Conservation (phyloP, 495 filamentous ascomycete species). For the Hyaloscypha finlandica region DNA sequence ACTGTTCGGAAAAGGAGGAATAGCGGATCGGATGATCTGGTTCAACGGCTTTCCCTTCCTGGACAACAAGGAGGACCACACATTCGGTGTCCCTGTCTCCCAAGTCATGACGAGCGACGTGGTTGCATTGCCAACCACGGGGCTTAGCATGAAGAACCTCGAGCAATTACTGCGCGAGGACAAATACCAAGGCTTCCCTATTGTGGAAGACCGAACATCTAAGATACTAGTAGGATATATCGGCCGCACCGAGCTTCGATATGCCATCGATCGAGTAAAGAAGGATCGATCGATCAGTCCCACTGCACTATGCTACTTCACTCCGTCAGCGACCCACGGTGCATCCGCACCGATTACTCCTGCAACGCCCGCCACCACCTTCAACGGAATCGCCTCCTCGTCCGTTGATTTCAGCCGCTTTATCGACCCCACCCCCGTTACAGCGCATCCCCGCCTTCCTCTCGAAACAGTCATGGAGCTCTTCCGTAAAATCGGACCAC, state of each 20-base stretch:
- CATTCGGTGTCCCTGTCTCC: conserved; percentile 93
- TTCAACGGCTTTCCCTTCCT: conserved; percentile 98
- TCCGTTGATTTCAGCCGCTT: conserved; percentile 84
- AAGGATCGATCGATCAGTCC: conserved; percentile 72
- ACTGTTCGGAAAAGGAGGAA: conserved; percentile 91
- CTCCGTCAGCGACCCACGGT: conserved; percentile 55
- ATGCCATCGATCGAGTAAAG: conserved; percentile 86
- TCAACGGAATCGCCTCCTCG: conserved; percentile 65
- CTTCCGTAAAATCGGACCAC: conserved; percentile 96
- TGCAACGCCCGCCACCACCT: conserved; percentile 44
- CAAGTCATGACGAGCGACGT: conserved; percentile 87
- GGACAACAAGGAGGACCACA: conserved; percentile 97
- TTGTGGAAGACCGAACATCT: conserved; percentile 73
- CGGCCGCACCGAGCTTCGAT: conserved; percentile 88
- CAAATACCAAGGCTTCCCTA: conserved; percentile 92
- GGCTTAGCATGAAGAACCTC: conserved; percentile 71
- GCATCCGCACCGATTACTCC: conserved; percentile 36
- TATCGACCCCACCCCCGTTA: conserved; percentile 86
- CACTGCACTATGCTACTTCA: conserved; percentile 68
- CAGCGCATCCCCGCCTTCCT: conserved; percentile 87
- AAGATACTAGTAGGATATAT: conserved; percentile 88
- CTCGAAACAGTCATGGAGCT: conserved; percentile 98
- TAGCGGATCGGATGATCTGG: conserved; percentile 99
- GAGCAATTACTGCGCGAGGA: conserved; percentile 74
- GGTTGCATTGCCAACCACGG: conserved; percentile 70